These are phyloP conservation scores for Austroboletus niveus DNA, from an alignment of 1,284 basidiomycete species.

Conservation along the genomic window DNA sequence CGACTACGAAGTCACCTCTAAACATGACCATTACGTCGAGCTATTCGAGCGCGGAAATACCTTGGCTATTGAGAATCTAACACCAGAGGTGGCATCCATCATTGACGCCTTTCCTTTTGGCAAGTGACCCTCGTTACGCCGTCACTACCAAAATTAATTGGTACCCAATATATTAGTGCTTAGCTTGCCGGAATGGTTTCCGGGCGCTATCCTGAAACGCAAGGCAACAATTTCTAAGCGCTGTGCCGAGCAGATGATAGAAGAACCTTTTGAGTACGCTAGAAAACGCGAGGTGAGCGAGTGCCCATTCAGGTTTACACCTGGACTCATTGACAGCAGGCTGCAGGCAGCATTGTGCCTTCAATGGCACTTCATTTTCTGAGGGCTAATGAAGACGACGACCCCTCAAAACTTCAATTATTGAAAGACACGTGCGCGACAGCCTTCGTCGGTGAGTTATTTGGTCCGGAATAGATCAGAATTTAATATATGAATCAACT, in stretches of 20 bases:
- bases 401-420: conserved; percentile 7
- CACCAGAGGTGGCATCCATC: conserved; percentile 19
- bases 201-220: conserved; percentile 14
- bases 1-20: conserved; percentile 19
- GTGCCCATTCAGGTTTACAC: neutral
- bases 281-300: conserved; percentile 15
- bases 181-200: conserved; percentile 27
- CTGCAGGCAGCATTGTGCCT: conserved; percentile 3
- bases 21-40: conserved; percentile 21
- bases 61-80: conserved; percentile 14
- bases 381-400: neutral
- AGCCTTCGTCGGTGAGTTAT: conserved; percentile 24
- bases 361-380: conserved; percentile 21
- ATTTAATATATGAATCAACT: neutral
- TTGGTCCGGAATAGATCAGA: neutral
- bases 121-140: neutral
- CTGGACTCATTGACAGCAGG: conserved; percentile 10
- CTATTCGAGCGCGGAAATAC: conserved; percentile 13
- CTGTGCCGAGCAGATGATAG: conserved; percentile 18
- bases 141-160: too few relatives aligned
- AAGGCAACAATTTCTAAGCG: conserved; percentile 15
- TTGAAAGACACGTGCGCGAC: conserved; percentile 21
- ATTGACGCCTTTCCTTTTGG: conserved; percentile 24
- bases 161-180: conserved; percentile 14
- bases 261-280: conserved; percentile 19